Evolutionary conservation across 2,329 filamentous ascomycete species (phyloP), one percentile per base, ranked within the genome.

Genomic region (Verticillium klebahnii): DNA sequence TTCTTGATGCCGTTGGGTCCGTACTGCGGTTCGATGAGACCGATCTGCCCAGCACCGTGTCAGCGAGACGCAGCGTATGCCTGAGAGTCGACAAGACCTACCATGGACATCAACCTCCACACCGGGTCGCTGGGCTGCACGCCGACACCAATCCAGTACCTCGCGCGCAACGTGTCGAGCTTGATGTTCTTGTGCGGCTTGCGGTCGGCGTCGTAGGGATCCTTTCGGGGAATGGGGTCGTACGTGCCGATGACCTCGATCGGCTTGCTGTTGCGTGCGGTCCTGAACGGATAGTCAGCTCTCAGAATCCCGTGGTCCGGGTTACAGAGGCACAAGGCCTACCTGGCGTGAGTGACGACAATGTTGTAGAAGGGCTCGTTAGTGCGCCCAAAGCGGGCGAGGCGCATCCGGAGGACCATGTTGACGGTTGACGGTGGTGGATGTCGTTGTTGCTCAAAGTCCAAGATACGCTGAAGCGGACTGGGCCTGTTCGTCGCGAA

Each of bases 361-460:
- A 99, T 97, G 80, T 99, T 99, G 84, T 97, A 99, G 70, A 97
- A 90, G 2, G 95, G 94, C n/a, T 86, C 75, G 74, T 96, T 93
- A 67, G 85, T 87, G 75, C 90, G 92, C 73, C 93, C 93, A 75
- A 98, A 97, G 75, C 95, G 93, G 69, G 95, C 91, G 69, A 99
- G 88, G 63, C 95, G 90, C 76, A 99, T 95, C 75, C 91, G 91
- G 71, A 99, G 84, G 65, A 98, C 94, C 95, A 99, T 97, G 59
- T 69, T 84, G 64, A 25, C 19, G 45, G 23, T 69, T 84, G 64
- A 45, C 39, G 45, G 23, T 14, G 39, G 5, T 50, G 58, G 37
- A 23, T 4, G 55, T 14, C 31, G 56, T 31, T 5, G 36, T 25
- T 23, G 34, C 6, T 17, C 6, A 19, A 40, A 5, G 37, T 40